Evolutionary conservation across 148 eudicot species (phyloP), one percentile per base, ranked within the genome.

Genomic region (Vaccinium macrocarpon): DNA sequence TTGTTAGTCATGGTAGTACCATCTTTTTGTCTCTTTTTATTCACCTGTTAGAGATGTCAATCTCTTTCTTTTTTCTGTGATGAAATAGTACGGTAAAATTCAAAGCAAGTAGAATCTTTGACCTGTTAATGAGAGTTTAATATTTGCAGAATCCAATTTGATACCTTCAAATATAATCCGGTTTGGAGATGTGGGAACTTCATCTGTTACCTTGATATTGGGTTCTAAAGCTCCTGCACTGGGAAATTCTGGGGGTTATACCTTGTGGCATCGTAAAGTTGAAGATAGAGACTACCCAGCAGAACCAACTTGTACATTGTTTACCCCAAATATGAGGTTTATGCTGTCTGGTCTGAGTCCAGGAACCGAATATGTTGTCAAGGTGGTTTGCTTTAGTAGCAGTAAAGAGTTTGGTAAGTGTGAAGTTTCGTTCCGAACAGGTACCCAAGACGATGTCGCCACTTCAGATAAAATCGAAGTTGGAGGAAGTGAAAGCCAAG

Each of bases 211-310:
- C 8, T 90, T 95, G 71, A 64, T 88, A 57, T 76, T 95, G 82
- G 88, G 89, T 82, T 87, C 88, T 16, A 88, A 85, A 35, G 89
- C 82, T 84, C 84, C 82, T n/a, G n/a, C 72, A 25, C 32, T 82
- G 49, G 90, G 57, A 64, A 88, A 79, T 11, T 79, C 82, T 51
- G 78, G 79, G 29, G 83, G 91, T 68, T 92, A 91, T 76, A 79
- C 90, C 79, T 55, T 95, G 84, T 93, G 97, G 97, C 92, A 93
- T 85, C 92, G 90, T 27, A 95, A 91, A 90, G 91, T 90, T 72
- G 87, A 85, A 75, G 95, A 88, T 55, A 48, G 76, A 61, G 89
- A 87, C 29, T 92, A 88, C 84, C 82, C 85, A 38, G 71, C 85
- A 80, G 92, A 90, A 59, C 91, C 98, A 6, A 91, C 95, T 25